Evolutionary conservation across 1,284 basidiomycete species (phyloP).

Genomic region (Leccinum holopus): DNA sequence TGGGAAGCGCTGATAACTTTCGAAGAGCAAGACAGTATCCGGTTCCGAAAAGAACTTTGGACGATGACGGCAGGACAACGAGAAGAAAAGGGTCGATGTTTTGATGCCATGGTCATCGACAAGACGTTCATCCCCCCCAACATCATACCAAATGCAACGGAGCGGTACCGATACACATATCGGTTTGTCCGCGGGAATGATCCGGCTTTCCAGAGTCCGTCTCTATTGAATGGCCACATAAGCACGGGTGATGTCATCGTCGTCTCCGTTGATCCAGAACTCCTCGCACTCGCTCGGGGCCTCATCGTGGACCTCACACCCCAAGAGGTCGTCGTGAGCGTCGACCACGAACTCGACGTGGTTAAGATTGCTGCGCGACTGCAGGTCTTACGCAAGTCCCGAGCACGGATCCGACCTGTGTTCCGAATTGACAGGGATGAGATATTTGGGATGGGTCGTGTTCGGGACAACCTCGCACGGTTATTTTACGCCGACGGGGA

Average conservation of each 20-base stretch:
- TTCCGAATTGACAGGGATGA: slow-evolving; percentile 97
- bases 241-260: slow-evolving; percentile 79
- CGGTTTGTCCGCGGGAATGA: slow-evolving; percentile 52
- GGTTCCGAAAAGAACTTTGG: slow-evolving; percentile 92
- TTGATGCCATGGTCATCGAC: slow-evolving; percentile 75
- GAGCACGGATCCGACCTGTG: slow-evolving; percentile 31
- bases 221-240: slow-evolving; percentile 78
- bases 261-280: slow-evolving; percentile 79
- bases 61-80: slow-evolving; percentile 82
- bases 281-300: slow-evolving; percentile 83
- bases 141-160: slow-evolving; percentile 32
- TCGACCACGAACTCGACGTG: slow-evolving; percentile 77
- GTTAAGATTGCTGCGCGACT: slow-evolving; percentile 41
- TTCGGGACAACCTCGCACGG: slow-evolving; percentile 88
- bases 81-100: slow-evolving; percentile 78
- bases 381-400: slow-evolving; percentile 18
- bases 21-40: slow-evolving; percentile 85
- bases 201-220: slow-evolving; percentile 16
- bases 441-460: slow-evolving; percentile 79
- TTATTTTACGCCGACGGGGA: slow-evolving; percentile 83
- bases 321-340: slow-evolving; percentile 66
- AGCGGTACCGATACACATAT: slow-evolving; percentile 60
- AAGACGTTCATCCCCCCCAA: slow-evolving; percentile 27
- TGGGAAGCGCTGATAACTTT: slow-evolving; percentile 89
- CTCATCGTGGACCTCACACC: slow-evolving; percentile 77